Evolutionary conservation across 2,329 filamentous ascomycete species (phyloP), one percentile per base, ranked within the genome.

Genomic region (Botrytis medusae): DNA sequence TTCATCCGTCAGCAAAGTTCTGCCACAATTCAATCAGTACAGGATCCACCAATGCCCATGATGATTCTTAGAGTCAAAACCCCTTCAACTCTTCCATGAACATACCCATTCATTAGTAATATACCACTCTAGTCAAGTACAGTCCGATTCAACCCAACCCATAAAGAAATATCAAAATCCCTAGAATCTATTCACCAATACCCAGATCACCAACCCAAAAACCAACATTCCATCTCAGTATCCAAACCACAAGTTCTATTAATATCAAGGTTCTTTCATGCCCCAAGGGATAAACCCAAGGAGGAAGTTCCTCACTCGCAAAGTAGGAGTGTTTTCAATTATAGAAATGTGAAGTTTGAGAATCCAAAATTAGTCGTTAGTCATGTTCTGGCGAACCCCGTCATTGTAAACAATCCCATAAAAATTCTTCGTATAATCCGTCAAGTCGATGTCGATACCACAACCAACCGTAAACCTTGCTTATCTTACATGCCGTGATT

Each of bases 401-500:
- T 68, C 34, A 3, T 57, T 37, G 34, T 68, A 22, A 32, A 32
- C 10, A 16, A 20, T 57, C 5, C 48, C n/a, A 18, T 5, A 4
- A 9, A 25, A 9, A 32, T 4, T 32, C 34, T 4, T 9, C 18
- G 5, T 40, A 32, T 69, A n/a, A 29, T 69, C 10, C 37, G 9
- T 69, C 10, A 69, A 44, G n/a, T 57, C 12, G 25, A 18, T 32
- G 18, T 12, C 37, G 48, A 57, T 69, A 42, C 25, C 18, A 69
- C 16, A 9, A 32, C 6, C 34, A 37, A 25, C 22, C 48, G 32
- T 57, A 16, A 42, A 32, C 16, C 40, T 32, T 18, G 12, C 20
- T 44, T 20, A 29, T 34, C 42, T 72, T 68, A 74, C 44, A 77
- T 69, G 6, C 75, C 75, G 20, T 77, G 75, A 10, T 74, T 72